Conservation (phyloP, 305 asterid genomes). For the Coffea humblotiana region DNA sequence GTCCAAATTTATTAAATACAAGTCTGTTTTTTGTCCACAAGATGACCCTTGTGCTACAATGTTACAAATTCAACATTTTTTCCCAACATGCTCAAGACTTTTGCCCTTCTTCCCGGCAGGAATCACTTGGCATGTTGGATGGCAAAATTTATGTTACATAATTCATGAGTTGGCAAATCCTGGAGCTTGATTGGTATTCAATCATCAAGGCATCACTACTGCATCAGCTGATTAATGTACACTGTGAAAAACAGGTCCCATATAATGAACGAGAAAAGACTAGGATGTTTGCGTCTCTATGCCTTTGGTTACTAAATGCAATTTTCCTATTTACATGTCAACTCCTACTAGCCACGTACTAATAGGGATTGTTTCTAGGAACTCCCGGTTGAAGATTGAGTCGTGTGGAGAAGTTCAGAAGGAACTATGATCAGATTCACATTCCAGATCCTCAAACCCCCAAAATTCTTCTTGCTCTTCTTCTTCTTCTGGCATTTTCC, state of each 20-base stretch:
- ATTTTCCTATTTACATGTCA: neutral
- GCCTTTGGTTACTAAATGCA: neutral
- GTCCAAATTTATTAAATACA: neutral
- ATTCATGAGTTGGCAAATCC: conserved; percentile 3
- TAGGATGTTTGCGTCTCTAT: neutral
- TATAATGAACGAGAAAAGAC: neutral
- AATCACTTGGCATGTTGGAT: conserved; percentile 15
- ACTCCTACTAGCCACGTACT: neutral
- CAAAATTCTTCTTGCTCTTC: conserved; percentile 68
- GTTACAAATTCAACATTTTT: neutral
- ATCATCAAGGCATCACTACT: neutral
- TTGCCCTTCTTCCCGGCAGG: conserved; percentile 15
- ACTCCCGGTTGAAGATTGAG: conserved; percentile 39
- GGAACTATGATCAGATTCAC: conserved; percentile 52
- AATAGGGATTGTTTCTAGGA: conserved; percentile 25
- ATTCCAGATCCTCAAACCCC: conserved; percentile 91
- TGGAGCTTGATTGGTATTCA: neutral
- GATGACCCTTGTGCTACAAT: neutral
- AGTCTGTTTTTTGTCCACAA: neutral
- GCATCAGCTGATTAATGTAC: neutral
- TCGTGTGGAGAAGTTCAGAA: conserved; percentile 55
- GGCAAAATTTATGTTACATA: neutral
- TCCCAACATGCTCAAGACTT: conserved; percentile 10
- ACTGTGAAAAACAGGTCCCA: neutral
- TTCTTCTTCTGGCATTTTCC: conserved; percentile 70